Percentiles rank a stretch among this genome's conserved stretches.
These are phyloP conservation scores for Gaultheria prostrata DNA, from an alignment of 148 eudicot species.

Conservation along the genomic window DNA sequence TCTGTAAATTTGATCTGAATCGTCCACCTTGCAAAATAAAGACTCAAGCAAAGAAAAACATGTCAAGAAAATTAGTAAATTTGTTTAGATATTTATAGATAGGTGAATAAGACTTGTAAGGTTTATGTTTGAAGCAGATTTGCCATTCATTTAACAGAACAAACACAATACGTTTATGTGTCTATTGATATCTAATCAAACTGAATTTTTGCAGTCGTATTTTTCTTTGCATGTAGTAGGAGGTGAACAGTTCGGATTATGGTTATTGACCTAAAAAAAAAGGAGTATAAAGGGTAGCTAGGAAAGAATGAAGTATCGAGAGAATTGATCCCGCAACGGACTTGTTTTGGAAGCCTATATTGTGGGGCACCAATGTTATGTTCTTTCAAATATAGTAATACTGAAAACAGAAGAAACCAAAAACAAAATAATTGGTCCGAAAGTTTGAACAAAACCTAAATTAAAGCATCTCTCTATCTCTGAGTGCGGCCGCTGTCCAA, in stretches of 20 bases:
- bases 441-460: background rate
- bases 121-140: background rate
- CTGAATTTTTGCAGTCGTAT: background rate
- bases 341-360: background rate
- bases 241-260: background rate
- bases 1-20: background rate
- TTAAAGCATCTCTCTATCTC: background rate
- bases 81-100: background rate
- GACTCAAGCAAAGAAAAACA: background rate
- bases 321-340: too few relatives aligned
- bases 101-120: too few relatives aligned
- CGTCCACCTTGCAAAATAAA: background rate
- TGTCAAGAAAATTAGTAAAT: background rate
- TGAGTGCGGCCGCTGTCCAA: background rate
- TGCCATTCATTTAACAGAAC: background rate
- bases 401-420: background rate
- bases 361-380: background rate
- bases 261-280: background rate
- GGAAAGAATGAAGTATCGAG: too few relatives aligned
- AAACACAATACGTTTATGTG: background rate
- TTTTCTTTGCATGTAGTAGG: background rate
- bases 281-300: background rate
- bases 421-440: slow-evolving; percentile 6
- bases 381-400: background rate
- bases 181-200: background rate